phyloP scores from a whole-genome alignment of 2,329 filamentous ascomycete species.

The Verticillium tricorpus region DNA sequence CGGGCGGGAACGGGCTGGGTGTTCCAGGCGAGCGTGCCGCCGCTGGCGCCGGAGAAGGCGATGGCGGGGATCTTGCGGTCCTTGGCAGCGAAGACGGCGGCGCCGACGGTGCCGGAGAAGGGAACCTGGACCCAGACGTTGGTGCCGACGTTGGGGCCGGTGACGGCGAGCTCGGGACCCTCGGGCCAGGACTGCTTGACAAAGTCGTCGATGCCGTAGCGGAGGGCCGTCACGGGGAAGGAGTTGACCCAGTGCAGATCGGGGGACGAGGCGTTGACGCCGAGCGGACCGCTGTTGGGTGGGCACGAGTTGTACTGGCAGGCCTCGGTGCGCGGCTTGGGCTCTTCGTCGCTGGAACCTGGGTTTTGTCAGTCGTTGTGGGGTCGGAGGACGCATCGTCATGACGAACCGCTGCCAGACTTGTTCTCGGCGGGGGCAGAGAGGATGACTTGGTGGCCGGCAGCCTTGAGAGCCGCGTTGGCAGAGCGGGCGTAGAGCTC shows the following conservation, averaged over 20 bases:
- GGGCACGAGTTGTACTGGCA: conserved; percentile 63
- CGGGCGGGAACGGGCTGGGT: conserved; percentile 45
- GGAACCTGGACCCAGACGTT: conserved; percentile 53
- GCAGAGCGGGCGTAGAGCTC: conserved; percentile 61
- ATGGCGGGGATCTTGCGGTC: conserved; percentile 58
- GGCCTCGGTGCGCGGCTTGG: conserved; percentile 38
- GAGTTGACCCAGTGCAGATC: conserved; percentile 70
- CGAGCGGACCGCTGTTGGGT: conserved; percentile 48
- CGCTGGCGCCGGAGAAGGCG: conserved; percentile 58
- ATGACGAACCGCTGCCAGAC: conserved; percentile 41
- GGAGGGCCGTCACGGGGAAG: conserved; percentile 60
- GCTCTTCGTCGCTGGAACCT: conserved; percentile 48
- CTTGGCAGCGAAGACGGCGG: conserved; percentile 52
- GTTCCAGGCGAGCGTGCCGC: conserved; percentile 49
- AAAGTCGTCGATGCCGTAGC: conserved; percentile 56
- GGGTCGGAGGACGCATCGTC: neutral
- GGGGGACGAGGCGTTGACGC: conserved; percentile 50
- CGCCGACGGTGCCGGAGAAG: conserved; percentile 66
- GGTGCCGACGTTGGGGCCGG: conserved; percentile 56
- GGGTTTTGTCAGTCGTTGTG: neutral
- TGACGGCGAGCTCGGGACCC: conserved; percentile 55
- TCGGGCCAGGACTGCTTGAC: conserved; percentile 48
- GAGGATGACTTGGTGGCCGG: conserved; percentile 58
- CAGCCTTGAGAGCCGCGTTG: conserved; percentile 47
- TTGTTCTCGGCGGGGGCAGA: conserved; percentile 64